Conservation (phyloP, 2,329 filamentous ascomycete genomes). For the Amesomyces nigricolor region DNA sequence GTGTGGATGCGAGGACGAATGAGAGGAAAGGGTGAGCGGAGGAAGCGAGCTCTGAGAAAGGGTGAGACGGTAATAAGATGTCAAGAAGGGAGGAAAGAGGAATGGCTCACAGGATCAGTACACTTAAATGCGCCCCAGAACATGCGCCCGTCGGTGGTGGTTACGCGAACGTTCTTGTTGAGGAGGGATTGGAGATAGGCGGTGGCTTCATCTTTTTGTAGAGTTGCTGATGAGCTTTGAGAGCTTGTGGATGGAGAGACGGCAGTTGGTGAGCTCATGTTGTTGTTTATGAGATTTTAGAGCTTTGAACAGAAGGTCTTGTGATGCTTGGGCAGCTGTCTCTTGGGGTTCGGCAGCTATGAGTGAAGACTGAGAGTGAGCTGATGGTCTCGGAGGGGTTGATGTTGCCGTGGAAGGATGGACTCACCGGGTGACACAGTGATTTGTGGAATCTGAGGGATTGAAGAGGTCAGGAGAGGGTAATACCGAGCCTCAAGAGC, state of each 20-base stretch:
- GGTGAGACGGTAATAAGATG: background rate
- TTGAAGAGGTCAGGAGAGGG: too few relatives aligned
- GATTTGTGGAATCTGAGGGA: too few relatives aligned
- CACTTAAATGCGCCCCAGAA: constrained; percentile 92
- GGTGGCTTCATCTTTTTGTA: constrained; percentile 43
- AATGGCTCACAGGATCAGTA: constrained; percentile 66
- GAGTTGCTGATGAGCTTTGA: background rate
- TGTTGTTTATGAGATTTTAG: background rate
- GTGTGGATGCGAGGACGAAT: background rate
- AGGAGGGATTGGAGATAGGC: constrained; percentile 60
- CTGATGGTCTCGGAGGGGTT: too few relatives aligned
- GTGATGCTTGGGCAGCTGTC: too few relatives aligned
- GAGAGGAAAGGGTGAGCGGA: background rate
- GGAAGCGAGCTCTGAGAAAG: background rate
- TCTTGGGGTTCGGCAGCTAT: too few relatives aligned
- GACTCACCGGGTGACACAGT: too few relatives aligned
- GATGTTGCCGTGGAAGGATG: too few relatives aligned
- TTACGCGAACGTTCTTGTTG: constrained; percentile 72
- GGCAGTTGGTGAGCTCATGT: background rate
- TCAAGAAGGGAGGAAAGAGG: background rate
- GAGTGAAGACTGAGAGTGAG: too few relatives aligned
- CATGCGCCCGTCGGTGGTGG: constrained; percentile 76
- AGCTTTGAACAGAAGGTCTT: background rate
- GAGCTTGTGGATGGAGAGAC: background rate
- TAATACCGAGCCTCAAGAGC: too few relatives aligned